Evolutionary conservation across 176 grass and related monocot species (phyloP).

Genomic region (Triticum urartu): DNA sequence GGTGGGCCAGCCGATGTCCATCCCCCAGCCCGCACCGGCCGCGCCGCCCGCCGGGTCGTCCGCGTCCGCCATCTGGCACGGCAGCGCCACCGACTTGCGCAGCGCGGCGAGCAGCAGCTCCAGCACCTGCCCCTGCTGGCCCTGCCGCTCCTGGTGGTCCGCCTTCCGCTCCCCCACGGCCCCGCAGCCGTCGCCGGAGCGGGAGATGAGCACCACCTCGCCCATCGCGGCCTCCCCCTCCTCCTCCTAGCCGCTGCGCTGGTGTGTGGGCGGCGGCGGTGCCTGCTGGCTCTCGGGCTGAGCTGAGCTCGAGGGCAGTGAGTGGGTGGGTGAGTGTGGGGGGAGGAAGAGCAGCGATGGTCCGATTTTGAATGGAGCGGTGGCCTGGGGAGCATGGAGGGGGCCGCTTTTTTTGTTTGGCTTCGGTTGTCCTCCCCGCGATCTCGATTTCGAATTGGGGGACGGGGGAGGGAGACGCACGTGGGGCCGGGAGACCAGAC

Average conservation of each 20-base stretch:
- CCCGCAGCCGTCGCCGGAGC: neutral
- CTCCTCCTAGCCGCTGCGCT: neutral
- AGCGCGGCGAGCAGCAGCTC: slow-evolving; percentile 16
- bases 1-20: slow-evolving; percentile 89
- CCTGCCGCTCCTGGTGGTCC: neutral
- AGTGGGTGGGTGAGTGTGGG: neutral
- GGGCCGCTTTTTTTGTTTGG: neutral
- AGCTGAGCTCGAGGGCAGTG: neutral
- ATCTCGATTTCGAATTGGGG: slow-evolving; percentile 14
- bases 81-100: slow-evolving; percentile 8
- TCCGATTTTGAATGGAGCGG: neutral
- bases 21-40: slow-evolving; percentile 3
- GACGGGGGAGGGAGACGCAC: neutral
- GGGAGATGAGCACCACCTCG: neutral
- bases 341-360: neutral
- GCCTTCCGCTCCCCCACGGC: neutral
- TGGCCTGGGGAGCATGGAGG: neutral
- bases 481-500: neutral
- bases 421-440: neutral
- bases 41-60: neutral
- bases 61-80: slow-evolving; percentile 24
- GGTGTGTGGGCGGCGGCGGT: neutral
- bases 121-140: neutral
- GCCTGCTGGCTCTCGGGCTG: neutral
- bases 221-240: neutral